Base-by-base conservation (phyloP, 495 filamentous ascomycete species). In the Talaromyces adpressus region DNA sequence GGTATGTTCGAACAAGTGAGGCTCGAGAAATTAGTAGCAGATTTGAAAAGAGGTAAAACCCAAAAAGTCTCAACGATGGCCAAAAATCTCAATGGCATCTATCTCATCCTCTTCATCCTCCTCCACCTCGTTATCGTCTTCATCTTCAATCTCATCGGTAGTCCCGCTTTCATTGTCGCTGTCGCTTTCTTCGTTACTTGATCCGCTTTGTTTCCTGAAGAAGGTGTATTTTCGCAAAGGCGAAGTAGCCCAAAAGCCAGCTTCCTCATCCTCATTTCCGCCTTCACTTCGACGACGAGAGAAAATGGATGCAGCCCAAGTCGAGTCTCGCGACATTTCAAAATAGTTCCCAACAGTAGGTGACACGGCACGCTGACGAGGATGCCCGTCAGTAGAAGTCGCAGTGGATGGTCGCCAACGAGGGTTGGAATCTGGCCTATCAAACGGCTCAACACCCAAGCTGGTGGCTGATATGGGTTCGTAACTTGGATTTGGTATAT, bases 61-160 rank as follows among this genome's bases (percentile, higher is more conserved):
- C 14, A 41, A 41, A 4, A 41, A 41, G 36, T 41, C 63, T 79
- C 71, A 84, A 65, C 86, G 82, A 76, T 92, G 89, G n/a, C 89
- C 90, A 68, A 89, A 83, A 59, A 91, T 79, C 60, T 86, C 84
- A 66, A 90, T 86, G 56, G 79, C 74, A 66, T 90, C 84, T 52
- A 77, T 76, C 7, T 83, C 83, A 32, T 87, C 82, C 0, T 82
- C 84, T 6, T 80, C 79, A 1, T 75, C 75, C 3, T 83, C 84
- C 3, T 79, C 77, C 5, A 75, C 79, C 30, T 78, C 72, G 47
- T 75, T 70, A 5, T 83, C 76, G 1, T 79, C 77, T 18, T 78
- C 79, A 1, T 83, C 81, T 14, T 81, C 80, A 7, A 81, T 77
- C 52, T 75, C 73, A 60, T 73, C 71, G 11, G 67, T 62, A 41